Percentiles rank a stretch among this genome's conserved stretches.
phyloP scores from a whole-genome alignment of 2,329 filamentous ascomycete species.

The Penicillium sp. region DNA sequence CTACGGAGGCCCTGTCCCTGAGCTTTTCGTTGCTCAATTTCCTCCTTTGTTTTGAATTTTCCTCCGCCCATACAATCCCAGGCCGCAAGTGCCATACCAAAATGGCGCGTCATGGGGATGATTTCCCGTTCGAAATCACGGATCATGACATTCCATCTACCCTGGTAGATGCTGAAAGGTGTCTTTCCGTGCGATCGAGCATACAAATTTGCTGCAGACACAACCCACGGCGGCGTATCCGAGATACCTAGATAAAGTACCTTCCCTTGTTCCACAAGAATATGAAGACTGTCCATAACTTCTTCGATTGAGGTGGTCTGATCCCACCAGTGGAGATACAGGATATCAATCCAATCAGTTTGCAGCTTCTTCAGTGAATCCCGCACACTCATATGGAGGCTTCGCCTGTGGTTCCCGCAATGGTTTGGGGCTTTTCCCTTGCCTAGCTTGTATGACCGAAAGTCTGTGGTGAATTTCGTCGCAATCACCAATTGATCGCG shows the following conservation, averaged over 20 bases:
- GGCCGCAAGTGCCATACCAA: neutral
- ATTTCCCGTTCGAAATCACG: neutral
- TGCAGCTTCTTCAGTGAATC: neutral
- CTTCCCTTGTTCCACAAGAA: neutral
- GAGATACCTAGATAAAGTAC: neutral
- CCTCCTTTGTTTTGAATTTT: neutral
- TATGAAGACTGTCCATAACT: neutral
- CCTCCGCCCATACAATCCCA: neutral
- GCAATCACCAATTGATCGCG: neutral
- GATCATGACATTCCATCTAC: neutral
- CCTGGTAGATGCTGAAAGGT: neutral
- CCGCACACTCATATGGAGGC: neutral
- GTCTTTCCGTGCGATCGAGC: neutral
- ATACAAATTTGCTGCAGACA: neutral
- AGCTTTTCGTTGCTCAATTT: neutral
- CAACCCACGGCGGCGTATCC: neutral
- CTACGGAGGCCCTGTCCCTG: neutral
- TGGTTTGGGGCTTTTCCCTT: neutral
- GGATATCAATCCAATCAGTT: neutral
- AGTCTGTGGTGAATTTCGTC: neutral
- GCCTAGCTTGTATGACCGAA: neutral
- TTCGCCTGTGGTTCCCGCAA: neutral
- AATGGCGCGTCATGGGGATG: neutral
- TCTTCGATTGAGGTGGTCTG: neutral
- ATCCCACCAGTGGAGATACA: neutral